A percentile compares a stretch with the other conserved stretches of the same genome.
phyloP scores from a whole-genome alignment of 345 rosid species.

The Sisymbrium altissimum region DNA sequence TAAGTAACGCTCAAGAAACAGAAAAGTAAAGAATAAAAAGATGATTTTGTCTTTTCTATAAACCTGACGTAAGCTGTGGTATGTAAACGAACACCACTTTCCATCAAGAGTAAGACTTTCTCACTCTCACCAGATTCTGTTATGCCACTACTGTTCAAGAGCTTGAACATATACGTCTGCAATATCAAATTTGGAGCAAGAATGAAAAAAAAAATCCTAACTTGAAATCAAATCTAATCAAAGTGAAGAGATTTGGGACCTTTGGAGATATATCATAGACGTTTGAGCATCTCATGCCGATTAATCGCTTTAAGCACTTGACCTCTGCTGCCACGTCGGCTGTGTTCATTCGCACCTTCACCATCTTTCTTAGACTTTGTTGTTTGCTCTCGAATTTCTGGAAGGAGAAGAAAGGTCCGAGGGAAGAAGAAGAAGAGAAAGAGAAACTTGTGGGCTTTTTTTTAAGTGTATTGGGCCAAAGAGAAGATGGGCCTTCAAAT shows the following conservation, averaged over 20 bases:
- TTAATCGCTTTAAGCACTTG: constrained; percentile 75
- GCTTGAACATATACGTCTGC: constrained; percentile 94
- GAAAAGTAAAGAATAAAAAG: background rate
- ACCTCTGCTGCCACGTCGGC: constrained; percentile 99
- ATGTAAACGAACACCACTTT: constrained; percentile 91
- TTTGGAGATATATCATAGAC: constrained; percentile 97
- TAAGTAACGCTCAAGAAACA: background rate
- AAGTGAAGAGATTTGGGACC: constrained; percentile 34
- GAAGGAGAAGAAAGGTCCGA: no score
- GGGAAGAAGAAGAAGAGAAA: no score
- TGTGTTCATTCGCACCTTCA: constrained; percentile 98
- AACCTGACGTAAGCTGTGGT: constrained; percentile 88
- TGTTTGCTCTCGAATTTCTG: background rate
- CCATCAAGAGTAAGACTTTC: constrained; percentile 86
- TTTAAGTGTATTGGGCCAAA: background rate
- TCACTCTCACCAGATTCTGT: constrained; percentile 99
- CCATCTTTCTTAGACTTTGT: constrained; percentile 42
- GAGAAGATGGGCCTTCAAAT: background rate
- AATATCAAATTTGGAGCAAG: background rate
- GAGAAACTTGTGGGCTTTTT: no score
- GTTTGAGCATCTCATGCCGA: constrained; percentile 97
- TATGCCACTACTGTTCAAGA: constrained; percentile 93
- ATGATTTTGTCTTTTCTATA: background rate
- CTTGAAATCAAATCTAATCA: background rate
- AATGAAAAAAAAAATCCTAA: background rate